Conservation (phyloP, 1,284 basidiomycete species). For the Hortiboletus rubellus region DNA sequence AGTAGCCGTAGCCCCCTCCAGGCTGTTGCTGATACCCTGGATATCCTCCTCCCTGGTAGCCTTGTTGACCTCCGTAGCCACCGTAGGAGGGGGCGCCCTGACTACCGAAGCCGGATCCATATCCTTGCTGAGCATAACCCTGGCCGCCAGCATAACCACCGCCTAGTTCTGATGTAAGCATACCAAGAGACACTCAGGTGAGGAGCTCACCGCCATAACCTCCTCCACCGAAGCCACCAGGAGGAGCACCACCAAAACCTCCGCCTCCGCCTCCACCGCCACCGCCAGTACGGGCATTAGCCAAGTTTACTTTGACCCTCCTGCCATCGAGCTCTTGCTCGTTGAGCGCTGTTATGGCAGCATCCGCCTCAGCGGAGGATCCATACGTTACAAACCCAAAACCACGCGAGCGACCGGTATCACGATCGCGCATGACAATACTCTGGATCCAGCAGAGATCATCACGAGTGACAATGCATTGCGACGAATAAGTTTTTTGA, state of each 20-base stretch:
- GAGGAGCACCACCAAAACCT: slow-evolving; percentile 8
- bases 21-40: slow-evolving; percentile 22
- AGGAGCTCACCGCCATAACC: slow-evolving; percentile 25
- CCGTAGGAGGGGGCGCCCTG: slow-evolving; percentile 19
- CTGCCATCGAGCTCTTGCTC: slow-evolving; percentile 95
- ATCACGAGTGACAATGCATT: slow-evolving; percentile 9
- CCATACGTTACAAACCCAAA: slow-evolving; percentile 93
- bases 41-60: slow-evolving; percentile 26
- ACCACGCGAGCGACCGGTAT: slow-evolving; percentile 93
- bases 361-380: slow-evolving; percentile 64
- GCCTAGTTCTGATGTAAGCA: slow-evolving; percentile 12
- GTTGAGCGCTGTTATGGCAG: slow-evolving; percentile 79
- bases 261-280: slow-evolving; percentile 41
- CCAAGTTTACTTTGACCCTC: slow-evolving; percentile 91
- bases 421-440: slow-evolving; percentile 97
- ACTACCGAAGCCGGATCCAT: slow-evolving; percentile 7
- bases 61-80: slow-evolving; percentile 18
- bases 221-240: slow-evolving; percentile 30
- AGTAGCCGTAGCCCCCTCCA: slow-evolving; percentile 26
- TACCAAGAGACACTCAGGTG: not conserved
- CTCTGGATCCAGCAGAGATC: slow-evolving; percentile 49
- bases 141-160: slow-evolving; percentile 19
- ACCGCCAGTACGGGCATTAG: slow-evolving; percentile 72
- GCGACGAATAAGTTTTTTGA: slow-evolving; percentile 25
- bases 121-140: slow-evolving; percentile 27